Evolutionary conservation across 345 rosid genomes (phyloP), one percentile per base, ranked within the genome.

Genomic region (Rhodamnia argentea): DNA sequence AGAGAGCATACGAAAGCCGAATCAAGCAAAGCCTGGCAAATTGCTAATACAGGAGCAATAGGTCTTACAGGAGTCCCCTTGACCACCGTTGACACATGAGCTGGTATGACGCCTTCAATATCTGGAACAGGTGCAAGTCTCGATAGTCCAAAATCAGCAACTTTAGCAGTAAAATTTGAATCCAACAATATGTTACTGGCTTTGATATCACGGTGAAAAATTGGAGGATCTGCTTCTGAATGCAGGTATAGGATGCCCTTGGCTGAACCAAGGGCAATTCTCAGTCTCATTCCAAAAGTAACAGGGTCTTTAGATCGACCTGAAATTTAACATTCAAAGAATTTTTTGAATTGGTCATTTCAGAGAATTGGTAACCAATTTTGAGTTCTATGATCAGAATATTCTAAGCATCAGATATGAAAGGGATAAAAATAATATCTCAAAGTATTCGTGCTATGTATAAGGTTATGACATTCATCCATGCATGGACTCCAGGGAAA

Each of bases 61-160:
- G 86, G 84, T 88, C 91, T 89, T 91, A 95, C 96, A 20, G 98
- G 99, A 82, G 99, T 96, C 53, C 99, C 98, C 86, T 95, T 95
- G 13, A 96, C 99, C 85, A 95, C 99, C 5, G 99, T 96, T 60
- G 98, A 96, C 50, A 95, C 94, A 87, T 96, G 98, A 86, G 89
- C 93, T 11, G 98, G 95, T 76, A 89, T 87, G 83, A 86, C 57
- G 83, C 98, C 98, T 90, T 96, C 98, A 84, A 93, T 75, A 89
- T 94, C 93, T 50, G 98, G 96, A 85, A 94, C 94, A 15, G 99
- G 99, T 50, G 99, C 99, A 16, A 97, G 97, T 88, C 94, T 91
- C 18, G 98, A 97, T 74, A 97, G 94, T 83, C 99, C 98, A 88
- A 97, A 97, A 91, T 97, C 99, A 53, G 99, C 98, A 86, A 97